A percentile compares a stretch with the other conserved stretches of the same genome.
phyloP scores from a whole-genome alignment of 2,329 filamentous ascomycete species.

The Colletotrichum scovillei region DNA sequence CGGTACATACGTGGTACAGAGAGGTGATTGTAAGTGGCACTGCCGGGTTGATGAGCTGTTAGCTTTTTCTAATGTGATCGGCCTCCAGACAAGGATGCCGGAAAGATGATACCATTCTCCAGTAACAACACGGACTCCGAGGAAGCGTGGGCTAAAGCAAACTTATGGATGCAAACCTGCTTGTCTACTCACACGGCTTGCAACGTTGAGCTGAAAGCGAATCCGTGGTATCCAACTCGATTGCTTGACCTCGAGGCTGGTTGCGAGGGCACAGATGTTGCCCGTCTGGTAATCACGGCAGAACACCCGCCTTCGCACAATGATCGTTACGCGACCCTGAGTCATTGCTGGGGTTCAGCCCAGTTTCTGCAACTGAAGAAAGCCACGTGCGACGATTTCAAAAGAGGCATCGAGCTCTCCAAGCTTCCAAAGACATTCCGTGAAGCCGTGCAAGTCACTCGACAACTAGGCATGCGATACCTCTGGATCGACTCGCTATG shows the following conservation, averaged over 20 bases:
- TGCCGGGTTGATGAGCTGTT: no score
- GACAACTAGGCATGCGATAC: conserved; percentile 4
- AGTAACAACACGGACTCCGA: neutral
- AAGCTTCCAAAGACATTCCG: conserved; percentile 23
- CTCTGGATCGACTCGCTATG: conserved; percentile 35
- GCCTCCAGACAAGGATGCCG: neutral
- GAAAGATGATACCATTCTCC: neutral
- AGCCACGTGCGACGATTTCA: neutral
- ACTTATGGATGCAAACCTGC: neutral
- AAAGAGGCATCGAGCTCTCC: neutral
- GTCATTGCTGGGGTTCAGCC: conserved; percentile 24
- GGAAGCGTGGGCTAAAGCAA: conserved; percentile 12
- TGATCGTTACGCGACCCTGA: conserved; percentile 1
- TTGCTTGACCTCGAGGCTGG: neutral
- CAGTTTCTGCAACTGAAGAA: conserved; percentile 13
- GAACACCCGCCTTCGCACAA: neutral
- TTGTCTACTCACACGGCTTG: neutral
- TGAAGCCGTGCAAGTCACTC: conserved; percentile 23
- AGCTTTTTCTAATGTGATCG: neutral
- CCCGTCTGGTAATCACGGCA: neutral
- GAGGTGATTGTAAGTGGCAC: neutral
- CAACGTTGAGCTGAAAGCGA: neutral
- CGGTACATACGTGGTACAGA: neutral
- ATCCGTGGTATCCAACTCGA: conserved; percentile 7
- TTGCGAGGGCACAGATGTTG: neutral